Conservation (phyloP, 257 asterid genomes). For the Solanum commersonii region DNA sequence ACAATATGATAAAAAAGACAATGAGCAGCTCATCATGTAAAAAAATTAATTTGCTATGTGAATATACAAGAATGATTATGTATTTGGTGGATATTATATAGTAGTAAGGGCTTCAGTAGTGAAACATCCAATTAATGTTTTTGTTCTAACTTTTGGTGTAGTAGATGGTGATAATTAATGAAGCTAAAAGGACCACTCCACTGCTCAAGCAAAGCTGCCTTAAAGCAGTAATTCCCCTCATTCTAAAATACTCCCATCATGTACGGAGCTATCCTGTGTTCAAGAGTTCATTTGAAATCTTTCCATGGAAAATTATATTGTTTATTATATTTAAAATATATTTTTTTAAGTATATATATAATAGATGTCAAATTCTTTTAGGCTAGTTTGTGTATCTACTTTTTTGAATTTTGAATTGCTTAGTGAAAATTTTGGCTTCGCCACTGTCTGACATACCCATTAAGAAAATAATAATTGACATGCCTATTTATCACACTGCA, state of each 20-base stretch:
- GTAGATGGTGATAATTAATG: background rate
- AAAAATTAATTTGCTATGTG: background rate
- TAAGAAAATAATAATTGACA: too few species aligned
- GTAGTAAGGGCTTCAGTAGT: background rate
- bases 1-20: slow-evolving; percentile 11
- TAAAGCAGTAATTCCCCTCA: background rate
- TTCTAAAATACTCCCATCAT: background rate
- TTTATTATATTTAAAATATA: too few species aligned
- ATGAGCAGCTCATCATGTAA: slow-evolving; percentile 23
- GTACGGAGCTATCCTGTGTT: background rate
- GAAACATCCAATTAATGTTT: background rate
- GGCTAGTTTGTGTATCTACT: too few species aligned
- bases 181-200: background rate
- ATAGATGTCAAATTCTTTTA: too few species aligned
- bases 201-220: background rate
- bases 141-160: too few species aligned
- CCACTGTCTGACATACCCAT: too few species aligned
- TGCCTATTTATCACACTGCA: too few species aligned
- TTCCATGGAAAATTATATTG: too few species aligned
- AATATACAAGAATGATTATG: background rate
- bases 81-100: background rate
- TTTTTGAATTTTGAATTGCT: too few species aligned
- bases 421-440: too few species aligned
- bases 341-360: too few species aligned
- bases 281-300: too few species aligned